Conservation (phyloP, 176 grass and related monocot genomes). For the Carex pumila region DNA sequence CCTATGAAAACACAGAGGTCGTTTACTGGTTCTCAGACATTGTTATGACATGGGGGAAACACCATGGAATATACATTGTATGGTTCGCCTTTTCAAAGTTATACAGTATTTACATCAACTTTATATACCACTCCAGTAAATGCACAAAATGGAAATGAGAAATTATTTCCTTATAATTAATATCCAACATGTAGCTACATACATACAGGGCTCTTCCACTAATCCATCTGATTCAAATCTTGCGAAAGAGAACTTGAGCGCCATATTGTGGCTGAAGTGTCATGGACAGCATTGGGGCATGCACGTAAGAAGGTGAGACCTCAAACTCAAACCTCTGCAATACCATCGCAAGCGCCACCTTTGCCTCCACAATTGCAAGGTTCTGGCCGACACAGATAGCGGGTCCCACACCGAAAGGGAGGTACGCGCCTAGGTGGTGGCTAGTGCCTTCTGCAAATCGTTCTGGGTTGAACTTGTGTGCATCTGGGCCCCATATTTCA, state of each 20-base stretch:
- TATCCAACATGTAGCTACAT: neutral
- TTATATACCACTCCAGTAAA: neutral
- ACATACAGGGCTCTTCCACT: neutral
- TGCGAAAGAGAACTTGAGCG: conserved; percentile 53
- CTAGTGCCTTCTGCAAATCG: conserved; percentile 70
- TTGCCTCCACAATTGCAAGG: conserved; percentile 56
- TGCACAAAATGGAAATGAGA: neutral
- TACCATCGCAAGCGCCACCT: conserved; percentile 52
- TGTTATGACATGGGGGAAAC: neutral
- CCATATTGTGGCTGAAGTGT: conserved; percentile 74
- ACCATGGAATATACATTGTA: neutral
- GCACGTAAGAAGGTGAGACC: conserved; percentile 64
- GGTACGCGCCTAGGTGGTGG: conserved; percentile 58
- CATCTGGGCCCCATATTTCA: conserved; percentile 46
- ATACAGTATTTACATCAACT: neutral
- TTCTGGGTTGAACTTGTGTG: conserved; percentile 48
- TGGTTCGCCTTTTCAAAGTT: neutral
- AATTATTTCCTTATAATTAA: neutral
- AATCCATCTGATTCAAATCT: conserved; percentile 34
- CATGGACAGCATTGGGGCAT: conserved; percentile 55
- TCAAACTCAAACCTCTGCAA: conserved; percentile 43
- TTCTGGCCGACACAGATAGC: conserved; percentile 74
- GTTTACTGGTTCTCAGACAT: neutral
- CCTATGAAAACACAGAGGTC: neutral
- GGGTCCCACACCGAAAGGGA: conserved; percentile 62